These are phyloP conservation scores for Saturnispora sanitii DNA, from an alignment of 805 yeast genomes.

Conservation along the genomic window DNA sequence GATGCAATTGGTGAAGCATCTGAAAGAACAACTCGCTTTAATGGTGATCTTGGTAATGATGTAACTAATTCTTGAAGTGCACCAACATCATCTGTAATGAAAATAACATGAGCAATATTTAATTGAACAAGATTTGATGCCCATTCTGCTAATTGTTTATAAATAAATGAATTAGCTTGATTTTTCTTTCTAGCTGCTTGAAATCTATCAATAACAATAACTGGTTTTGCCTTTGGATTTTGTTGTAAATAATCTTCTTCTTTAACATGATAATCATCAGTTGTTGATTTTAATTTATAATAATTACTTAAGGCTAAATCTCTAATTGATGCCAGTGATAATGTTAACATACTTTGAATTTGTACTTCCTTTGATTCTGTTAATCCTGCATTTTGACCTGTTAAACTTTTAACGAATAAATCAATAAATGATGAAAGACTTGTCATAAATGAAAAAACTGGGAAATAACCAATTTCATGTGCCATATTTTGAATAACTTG, in stretches of 20 bases:
- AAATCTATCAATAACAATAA: slow-evolving; percentile 72
- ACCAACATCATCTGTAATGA: slow-evolving; percentile 79
- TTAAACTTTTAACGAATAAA: slow-evolving; percentile 76
- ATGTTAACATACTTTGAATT: slow-evolving; percentile 66
- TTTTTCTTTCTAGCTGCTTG: slow-evolving; percentile 45
- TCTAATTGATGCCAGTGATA: slow-evolving; percentile 65
- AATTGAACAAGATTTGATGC: slow-evolving; percentile 65
- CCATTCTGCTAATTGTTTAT: slow-evolving; percentile 79
- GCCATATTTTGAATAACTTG: slow-evolving; percentile 61
- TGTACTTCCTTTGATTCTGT: slow-evolving; percentile 77
- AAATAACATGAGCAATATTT: slow-evolving; percentile 83
- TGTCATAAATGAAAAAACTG: slow-evolving; percentile 89
- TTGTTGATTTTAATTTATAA: slow-evolving; percentile 21
- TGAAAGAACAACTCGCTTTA: slow-evolving; percentile 60
- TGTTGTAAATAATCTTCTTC: slow-evolving; percentile 79
- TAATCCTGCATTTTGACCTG: slow-evolving; percentile 89
- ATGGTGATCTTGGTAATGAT: slow-evolving; percentile 79
- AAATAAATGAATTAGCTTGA: slow-evolving; percentile 51
- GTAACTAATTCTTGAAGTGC: slow-evolving; percentile 56
- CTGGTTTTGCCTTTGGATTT: slow-evolving; percentile 79
- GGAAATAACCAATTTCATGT: slow-evolving; percentile 77
- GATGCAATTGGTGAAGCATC: slow-evolving; percentile 77
- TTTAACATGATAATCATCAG: slow-evolving; percentile 28
- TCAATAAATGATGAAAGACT: slow-evolving; percentile 71
- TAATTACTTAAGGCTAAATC: slow-evolving; percentile 45